A percentile compares a stretch with the other conserved stretches of the same genome.
These are phyloP conservation scores for Cercophora newfieldiana DNA, from an alignment of 495 filamentous ascomycete genomes.

Conservation along the genomic window DNA sequence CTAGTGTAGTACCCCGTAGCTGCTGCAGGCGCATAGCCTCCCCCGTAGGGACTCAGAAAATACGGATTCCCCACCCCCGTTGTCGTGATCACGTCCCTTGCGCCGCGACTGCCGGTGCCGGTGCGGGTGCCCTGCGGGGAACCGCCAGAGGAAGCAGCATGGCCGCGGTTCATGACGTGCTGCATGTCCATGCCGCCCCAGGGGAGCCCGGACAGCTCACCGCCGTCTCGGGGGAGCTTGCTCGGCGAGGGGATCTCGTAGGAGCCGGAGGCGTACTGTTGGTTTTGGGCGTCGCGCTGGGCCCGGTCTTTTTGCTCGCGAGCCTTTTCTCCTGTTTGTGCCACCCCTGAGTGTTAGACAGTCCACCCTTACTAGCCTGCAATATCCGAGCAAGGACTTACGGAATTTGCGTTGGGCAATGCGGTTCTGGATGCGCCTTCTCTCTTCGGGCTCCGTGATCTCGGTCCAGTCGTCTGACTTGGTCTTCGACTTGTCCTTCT, in stretches of 20 bases:
- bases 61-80: neutral
- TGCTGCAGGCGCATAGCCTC: neutral
- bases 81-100: neutral
- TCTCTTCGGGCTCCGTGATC: conserved; percentile 60
- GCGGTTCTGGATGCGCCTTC: conserved; percentile 60
- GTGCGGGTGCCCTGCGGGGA: conserved; percentile 27
- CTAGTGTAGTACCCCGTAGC: conserved; percentile 6
- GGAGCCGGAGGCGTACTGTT: conserved; percentile 52
- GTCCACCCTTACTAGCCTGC: neutral
- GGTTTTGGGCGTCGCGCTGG: conserved; percentile 57
- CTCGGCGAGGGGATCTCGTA: conserved; percentile 56
- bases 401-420: conserved; percentile 63
- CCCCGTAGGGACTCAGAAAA: conserved; percentile 18
- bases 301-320: conserved; percentile 58
- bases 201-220: conserved; percentile 59
- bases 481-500: conserved; percentile 29
- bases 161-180: conserved; percentile 55
- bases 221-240: conserved; percentile 42
- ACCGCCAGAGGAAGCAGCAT: conserved; percentile 42
- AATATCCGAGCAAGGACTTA: conserved; percentile 30
- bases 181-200: conserved; percentile 63
- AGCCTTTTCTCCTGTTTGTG: conserved; percentile 55
- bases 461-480: conserved; percentile 60
- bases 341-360: conserved; percentile 20
- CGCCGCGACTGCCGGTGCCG: conserved; percentile 1